Evolutionary conservation across 2,329 filamentous ascomycete species (phyloP).

Genomic region (Penicillium corylophilum): DNA sequence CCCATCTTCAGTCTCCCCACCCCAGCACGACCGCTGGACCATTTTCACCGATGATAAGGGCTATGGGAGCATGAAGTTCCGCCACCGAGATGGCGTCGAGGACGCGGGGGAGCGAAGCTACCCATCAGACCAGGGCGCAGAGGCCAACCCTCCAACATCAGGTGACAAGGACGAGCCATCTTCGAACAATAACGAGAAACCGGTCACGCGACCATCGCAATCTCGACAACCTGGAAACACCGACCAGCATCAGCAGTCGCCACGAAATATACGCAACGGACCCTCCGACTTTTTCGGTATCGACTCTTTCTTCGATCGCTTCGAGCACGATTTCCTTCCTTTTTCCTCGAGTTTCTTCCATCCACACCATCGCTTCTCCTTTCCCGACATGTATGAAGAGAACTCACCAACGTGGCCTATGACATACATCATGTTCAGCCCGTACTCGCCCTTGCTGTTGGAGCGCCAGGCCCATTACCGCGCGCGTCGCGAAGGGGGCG

Average conservation of each 20-base stretch:
- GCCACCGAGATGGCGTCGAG: slow-evolving; percentile 15
- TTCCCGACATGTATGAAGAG: slow-evolving; percentile 32
- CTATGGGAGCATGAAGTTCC: slow-evolving; percentile 22
- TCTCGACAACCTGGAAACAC: slow-evolving; percentile 21
- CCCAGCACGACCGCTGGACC: slow-evolving; percentile 35
- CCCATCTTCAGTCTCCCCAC: slow-evolving; percentile 36
- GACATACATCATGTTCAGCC: slow-evolving; percentile 47
- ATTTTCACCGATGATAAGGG: slow-evolving; percentile 34
- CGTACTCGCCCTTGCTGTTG: slow-evolving; percentile 57
- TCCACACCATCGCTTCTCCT: slow-evolving; percentile 28
- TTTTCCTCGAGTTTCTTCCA: slow-evolving; percentile 31
- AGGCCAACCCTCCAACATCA: slow-evolving; percentile 6
- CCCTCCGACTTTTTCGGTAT: slow-evolving; percentile 31
- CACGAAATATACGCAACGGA: slow-evolving; percentile 9
- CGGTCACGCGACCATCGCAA: neutral
- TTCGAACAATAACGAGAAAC: neutral
- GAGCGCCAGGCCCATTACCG: slow-evolving; percentile 46
- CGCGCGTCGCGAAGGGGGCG: slow-evolving; percentile 26
- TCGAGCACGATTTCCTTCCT: slow-evolving; percentile 30
- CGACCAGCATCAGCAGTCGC: slow-evolving; percentile 23
- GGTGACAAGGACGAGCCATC: slow-evolving; percentile 4
- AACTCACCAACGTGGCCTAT: slow-evolving; percentile 42
- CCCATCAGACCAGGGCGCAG: slow-evolving; percentile 7
- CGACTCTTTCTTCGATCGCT: slow-evolving; percentile 36
- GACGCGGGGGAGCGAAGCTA: slow-evolving; percentile 7